Evolutionary conservation across 208 protist genomes (phyloP), one percentile per base, ranked within the genome.

Genomic region (Herpetomonas samuelpessoai): DNA sequence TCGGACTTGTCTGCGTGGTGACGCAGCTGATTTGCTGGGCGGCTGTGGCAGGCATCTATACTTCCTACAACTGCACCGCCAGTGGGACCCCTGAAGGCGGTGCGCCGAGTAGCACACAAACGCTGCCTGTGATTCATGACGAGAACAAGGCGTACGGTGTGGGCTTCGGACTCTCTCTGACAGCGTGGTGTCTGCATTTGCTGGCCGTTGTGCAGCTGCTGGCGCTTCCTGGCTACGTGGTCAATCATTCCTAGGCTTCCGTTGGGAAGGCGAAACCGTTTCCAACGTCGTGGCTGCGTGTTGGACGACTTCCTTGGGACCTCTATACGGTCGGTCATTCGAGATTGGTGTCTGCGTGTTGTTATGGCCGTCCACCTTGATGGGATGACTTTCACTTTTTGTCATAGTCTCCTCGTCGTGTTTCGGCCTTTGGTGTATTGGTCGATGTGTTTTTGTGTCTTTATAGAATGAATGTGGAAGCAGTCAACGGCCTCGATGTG

Each of bases 91-190:
- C 65, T 2, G 51, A 46, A 25, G 44, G 10, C 18, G 19, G 18
- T 14, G 21, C 18, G 9, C 19, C 18, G 7, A 49, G 31, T 24
- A 25, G 16, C 19, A 28, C 18, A 3, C 4, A 9, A 2, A 25
- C 44, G 2, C 25, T 12, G 1, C 19, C 18, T 4, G 22, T 29
- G 9, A 2, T 16, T 14, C 4, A 41, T 18, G 6, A 18, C 3
- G 12, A 22, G 9, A 48, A 58, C 39, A 54, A 41, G 24, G 61
- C 72, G 16, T 91, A 85, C 66, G 83, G 83, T 29, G 79, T 79
- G 12, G 83, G 74, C 45, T 91, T 91, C 35, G 83, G 79, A 19
- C 56, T 91, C 16, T 72, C 56, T 46, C 6, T 91, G 35, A 76
- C 83, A 3, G 52, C 76, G 26, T 91, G 83, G 83, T 41, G 35